phyloP scores from a whole-genome alignment of 306 rosid genomes.

The Rosa persica region DNA sequence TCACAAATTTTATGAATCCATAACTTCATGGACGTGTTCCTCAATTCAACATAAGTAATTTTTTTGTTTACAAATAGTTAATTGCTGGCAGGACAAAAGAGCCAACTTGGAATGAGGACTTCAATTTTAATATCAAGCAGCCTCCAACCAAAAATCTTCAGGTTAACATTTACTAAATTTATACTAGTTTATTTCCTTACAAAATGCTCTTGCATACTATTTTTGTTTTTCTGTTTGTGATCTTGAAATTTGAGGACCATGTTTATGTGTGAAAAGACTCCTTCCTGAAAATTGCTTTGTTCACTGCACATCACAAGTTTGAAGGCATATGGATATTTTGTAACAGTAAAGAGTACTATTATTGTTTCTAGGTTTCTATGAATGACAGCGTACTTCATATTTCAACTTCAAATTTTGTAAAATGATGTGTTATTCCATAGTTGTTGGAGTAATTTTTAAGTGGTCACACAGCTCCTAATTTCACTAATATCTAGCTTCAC shows the following conservation, averaged over 20 bases:
- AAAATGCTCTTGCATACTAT: constrained; percentile 19
- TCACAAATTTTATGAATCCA: background rate
- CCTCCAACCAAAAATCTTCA: constrained; percentile 63
- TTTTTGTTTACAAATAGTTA: constrained; percentile 24
- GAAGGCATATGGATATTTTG: background rate
- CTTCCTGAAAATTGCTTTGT: background rate
- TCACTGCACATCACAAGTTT: background rate
- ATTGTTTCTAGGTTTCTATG: background rate
- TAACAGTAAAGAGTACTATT: background rate
- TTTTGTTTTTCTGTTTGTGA: background rate
- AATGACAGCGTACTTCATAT: background rate
- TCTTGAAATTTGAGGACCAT: background rate
- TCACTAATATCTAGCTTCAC: constrained; percentile 33
- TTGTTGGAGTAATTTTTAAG: background rate
- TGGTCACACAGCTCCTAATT: constrained; percentile 22
- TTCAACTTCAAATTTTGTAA: background rate
- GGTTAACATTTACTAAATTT: constrained; percentile 48
- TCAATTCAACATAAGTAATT: constrained; percentile 17
- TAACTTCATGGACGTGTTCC: constrained; percentile 1
- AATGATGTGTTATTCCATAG: background rate
- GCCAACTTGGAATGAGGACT: constrained; percentile 91
- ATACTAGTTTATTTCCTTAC: background rate
- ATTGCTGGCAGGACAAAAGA: constrained; percentile 62
- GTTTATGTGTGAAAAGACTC: background rate
- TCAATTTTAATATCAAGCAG: constrained; percentile 63